These are phyloP conservation scores for Leccinum uliginosum DNA, from an alignment of 768 basidiomycete species.

Conservation along the genomic window DNA sequence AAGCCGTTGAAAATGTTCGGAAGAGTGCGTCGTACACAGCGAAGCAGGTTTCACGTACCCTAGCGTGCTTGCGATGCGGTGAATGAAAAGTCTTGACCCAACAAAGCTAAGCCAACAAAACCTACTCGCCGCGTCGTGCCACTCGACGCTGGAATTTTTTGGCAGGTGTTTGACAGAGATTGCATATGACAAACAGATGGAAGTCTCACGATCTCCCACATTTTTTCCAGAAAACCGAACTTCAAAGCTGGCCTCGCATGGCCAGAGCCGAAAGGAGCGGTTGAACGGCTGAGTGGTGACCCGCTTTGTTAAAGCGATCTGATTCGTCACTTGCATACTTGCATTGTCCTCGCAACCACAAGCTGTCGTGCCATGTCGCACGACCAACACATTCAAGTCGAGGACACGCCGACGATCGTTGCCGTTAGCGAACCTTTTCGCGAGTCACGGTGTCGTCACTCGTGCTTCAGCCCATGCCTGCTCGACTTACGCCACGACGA, in stretches of 20 bases:
- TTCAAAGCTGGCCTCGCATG: background rate
- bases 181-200: constrained; percentile 8
- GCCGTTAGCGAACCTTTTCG: too few relatives aligned
- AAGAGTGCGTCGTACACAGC: background rate
- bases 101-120: background rate
- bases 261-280: background rate
- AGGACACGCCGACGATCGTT: too few relatives aligned
- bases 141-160: constrained; percentile 3
- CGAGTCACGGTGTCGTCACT: too few relatives aligned
- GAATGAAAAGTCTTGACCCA: background rate
- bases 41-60: constrained; percentile 5
- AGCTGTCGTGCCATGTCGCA: background rate
- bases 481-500: too few relatives aligned
- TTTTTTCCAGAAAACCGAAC: background rate
- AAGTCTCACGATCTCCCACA: constrained; percentile 16
- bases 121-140: constrained; percentile 6
- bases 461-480: too few relatives aligned
- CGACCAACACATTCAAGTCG: constrained; percentile 1
- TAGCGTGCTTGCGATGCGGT: background rate
- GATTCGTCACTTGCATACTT: constrained; percentile 3
- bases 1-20: too few relatives aligned
- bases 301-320: constrained; percentile 20
- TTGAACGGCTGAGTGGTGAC: background rate
- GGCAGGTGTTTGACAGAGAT: constrained; percentile 18
- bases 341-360: constrained; percentile 6